These are phyloP conservation scores for Plantago lanceolata DNA, from an alignment of 305 asterid genomes.

Conservation along the genomic window DNA sequence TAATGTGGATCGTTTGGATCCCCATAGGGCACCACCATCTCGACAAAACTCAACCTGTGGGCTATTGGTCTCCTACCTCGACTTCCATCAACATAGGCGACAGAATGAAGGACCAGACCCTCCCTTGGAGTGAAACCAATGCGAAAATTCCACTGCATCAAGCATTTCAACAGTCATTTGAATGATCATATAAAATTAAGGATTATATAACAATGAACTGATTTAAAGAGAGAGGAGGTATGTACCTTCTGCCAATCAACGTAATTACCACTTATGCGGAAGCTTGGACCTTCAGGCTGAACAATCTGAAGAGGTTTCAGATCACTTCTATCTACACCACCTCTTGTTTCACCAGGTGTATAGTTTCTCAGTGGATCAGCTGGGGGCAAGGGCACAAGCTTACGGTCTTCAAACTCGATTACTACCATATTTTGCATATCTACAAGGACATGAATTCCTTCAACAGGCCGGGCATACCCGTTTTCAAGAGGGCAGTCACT, in stretches of 20 bases:
- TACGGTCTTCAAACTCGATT: constrained; percentile 91
- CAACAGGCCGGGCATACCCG: constrained; percentile 97
- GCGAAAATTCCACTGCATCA: constrained; percentile 94
- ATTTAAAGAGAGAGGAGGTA: constrained; percentile 11
- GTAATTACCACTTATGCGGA: constrained; percentile 66
- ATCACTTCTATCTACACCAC: constrained; percentile 95
- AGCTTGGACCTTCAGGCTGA: constrained; percentile 99
- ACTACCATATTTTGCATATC: constrained; percentile 94
- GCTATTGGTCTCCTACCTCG: constrained; percentile 94
- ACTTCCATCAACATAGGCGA: constrained; percentile 92
- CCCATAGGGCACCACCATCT: constrained; percentile 98
- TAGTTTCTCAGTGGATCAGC: constrained; percentile 94
- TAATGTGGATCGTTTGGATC: constrained; percentile 98
- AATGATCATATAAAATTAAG: constrained; percentile 5
- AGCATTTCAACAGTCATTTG: constrained; percentile 26
- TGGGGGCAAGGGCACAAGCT: constrained; percentile 90
- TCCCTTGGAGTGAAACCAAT: constrained; percentile 94
- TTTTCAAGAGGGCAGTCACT: constrained; percentile 95
- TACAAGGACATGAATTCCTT: constrained; percentile 88
- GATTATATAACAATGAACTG: too few species aligned
- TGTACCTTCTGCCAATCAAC: constrained; percentile 97
- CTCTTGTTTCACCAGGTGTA: constrained; percentile 88
- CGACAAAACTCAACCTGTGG: constrained; percentile 91
- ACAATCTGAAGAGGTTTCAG: constrained; percentile 75
- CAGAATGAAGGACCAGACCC: too few species aligned